Conservation (phyloP, 371 early-diverging fungal species). For the Fennellomyces sp. region DNA sequence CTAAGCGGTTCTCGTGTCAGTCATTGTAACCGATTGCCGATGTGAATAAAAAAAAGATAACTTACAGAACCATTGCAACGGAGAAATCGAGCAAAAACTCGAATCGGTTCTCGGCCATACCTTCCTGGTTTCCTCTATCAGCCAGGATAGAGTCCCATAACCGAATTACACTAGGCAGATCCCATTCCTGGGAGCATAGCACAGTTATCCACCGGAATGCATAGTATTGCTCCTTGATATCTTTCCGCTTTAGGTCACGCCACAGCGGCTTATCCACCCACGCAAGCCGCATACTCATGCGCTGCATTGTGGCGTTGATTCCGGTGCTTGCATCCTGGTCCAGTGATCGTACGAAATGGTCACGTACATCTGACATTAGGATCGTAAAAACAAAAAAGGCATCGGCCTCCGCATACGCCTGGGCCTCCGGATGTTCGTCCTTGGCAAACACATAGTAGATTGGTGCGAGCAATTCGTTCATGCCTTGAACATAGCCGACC, state of each 20-base stretch:
- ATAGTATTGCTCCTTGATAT: slow-evolving; percentile 79
- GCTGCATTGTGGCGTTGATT: slow-evolving; percentile 62
- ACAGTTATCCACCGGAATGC: slow-evolving; percentile 89
- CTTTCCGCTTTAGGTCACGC: slow-evolving; percentile 67
- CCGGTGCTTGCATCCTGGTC: slow-evolving; percentile 67
- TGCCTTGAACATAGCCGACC: slow-evolving; percentile 89
- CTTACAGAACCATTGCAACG: slow-evolving; percentile 79
- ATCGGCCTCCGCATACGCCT: slow-evolving; percentile 87
- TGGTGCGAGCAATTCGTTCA: slow-evolving; percentile 88
- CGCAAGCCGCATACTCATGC: slow-evolving; percentile 60
- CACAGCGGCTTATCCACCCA: slow-evolving; percentile 67
- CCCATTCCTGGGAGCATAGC: slow-evolving; percentile 82
- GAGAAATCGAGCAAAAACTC: slow-evolving; percentile 79
- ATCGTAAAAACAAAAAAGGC: slow-evolving; percentile 81
- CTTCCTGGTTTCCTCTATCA: slow-evolving; percentile 54
- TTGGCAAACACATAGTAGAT: slow-evolving; percentile 84
- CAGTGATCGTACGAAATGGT: slow-evolving; percentile 78
- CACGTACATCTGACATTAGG: slow-evolving; percentile 74
- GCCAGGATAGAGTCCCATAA: slow-evolving; percentile 87
- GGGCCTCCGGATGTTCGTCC: slow-evolving; percentile 45
- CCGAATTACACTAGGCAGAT: slow-evolving; percentile 79
- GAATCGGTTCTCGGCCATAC: slow-evolving; percentile 41
- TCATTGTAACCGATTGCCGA: not conserved
- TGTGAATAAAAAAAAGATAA: slow-evolving; percentile 3
- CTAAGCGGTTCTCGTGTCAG: too few species aligned